Evolutionary conservation across 768 basidiomycete genomes (phyloP).

Genomic region (Naganishia vishniacii): DNA sequence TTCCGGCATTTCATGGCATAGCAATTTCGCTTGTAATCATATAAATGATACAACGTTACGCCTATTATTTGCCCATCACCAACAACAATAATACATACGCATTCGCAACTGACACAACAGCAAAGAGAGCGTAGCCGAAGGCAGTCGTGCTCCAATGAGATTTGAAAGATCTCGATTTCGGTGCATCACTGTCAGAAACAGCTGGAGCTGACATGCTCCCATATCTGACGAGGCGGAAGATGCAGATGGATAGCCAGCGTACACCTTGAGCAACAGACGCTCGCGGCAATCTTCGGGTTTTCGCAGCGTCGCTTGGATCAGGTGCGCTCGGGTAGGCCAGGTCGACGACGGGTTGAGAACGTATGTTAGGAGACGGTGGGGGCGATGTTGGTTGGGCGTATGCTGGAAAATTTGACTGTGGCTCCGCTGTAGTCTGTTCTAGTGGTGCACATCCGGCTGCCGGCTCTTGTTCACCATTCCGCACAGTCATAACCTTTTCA

Average conservation of each 20-base stretch:
- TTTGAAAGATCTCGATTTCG: constrained; percentile 13
- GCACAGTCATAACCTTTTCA: constrained; percentile 62
- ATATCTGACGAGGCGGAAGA: neutral
- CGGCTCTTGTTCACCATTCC: neutral
- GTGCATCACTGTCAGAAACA: neutral
- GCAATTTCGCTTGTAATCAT: too few relatives aligned
- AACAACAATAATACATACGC: constrained; percentile 21
- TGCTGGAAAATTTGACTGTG: too few relatives aligned
- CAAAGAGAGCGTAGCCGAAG: constrained; percentile 19
- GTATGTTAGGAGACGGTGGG: neutral
- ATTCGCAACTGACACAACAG: constrained; percentile 22
- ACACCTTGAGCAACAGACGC: neutral
- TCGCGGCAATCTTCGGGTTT: too few relatives aligned
- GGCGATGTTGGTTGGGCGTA: neutral
- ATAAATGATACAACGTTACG: too few relatives aligned
- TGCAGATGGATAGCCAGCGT: neutral
- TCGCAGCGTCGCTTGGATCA: neutral
- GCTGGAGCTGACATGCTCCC: neutral
- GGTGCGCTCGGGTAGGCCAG: neutral
- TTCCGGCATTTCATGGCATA: too few relatives aligned
- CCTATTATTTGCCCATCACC: constrained; percentile 12
- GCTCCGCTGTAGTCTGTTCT: neutral
- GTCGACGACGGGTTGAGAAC: too few relatives aligned
- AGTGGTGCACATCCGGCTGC: neutral
- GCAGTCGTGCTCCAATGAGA: constrained; percentile 24